Evolutionary conservation across 345 rosid species (phyloP).

Genomic region (Physaria fendleri): DNA sequence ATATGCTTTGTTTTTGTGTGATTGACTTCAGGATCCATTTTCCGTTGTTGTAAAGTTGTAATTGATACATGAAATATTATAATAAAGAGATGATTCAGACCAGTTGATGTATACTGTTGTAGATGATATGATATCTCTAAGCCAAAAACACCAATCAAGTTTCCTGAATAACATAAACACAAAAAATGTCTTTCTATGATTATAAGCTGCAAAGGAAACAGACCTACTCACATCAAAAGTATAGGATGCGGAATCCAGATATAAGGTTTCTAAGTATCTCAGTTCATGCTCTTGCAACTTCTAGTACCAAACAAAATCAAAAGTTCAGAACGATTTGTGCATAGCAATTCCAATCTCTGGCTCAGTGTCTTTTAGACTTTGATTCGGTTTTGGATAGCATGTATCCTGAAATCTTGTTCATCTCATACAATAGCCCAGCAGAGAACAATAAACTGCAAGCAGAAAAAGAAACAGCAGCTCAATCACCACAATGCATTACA

Average conservation of each 20-base stretch:
- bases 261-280: neutral
- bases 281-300: neutral
- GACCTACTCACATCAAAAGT: neutral
- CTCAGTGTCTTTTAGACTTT: conserved; percentile 52
- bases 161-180: neutral
- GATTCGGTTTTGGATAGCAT: conserved; percentile 44
- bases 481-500: neutral
- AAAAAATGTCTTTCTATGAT: conserved; percentile 1
- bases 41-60: conserved; percentile 4
- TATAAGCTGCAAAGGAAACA: conserved; percentile 9
- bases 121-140: neutral
- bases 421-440: conserved; percentile 55
- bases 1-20: neutral
- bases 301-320: neutral
- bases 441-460: conserved; percentile 78
- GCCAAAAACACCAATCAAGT: neutral
- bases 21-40: neutral
- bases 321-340: neutral
- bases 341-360: neutral
- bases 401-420: conserved; percentile 59
- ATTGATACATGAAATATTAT: neutral
- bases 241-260: neutral
- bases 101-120: neutral
- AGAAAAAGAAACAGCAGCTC: neutral
- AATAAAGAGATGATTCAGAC: neutral